A percentile compares a stretch with the other conserved stretches of the same genome.
phyloP scores from a whole-genome alignment of 768 basidiomycete genomes.

The Pleurotus djamor region DNA sequence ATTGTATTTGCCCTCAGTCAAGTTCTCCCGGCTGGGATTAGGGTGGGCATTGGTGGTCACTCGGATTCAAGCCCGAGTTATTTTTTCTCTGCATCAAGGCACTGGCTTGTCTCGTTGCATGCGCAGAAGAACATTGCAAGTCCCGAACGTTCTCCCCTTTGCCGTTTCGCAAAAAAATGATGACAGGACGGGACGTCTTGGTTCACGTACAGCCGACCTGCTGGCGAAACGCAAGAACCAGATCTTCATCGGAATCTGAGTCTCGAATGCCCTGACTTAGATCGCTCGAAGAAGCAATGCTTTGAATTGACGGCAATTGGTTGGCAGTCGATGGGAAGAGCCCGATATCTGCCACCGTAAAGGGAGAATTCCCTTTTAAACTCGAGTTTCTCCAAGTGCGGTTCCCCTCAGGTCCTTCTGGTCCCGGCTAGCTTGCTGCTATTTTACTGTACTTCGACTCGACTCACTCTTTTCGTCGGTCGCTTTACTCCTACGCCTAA shows the following conservation, averaged over 20 bases:
- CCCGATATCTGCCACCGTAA: slow-evolving; percentile 1
- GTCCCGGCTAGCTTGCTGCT: slow-evolving; percentile 10
- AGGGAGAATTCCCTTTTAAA: slow-evolving; percentile 32
- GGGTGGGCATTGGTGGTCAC: background rate
- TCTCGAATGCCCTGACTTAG: slow-evolving; percentile 7
- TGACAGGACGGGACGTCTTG: background rate
- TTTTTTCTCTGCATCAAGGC: background rate
- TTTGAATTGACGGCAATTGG: slow-evolving; percentile 1
- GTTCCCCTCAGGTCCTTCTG: slow-evolving; percentile 13
- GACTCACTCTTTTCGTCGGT: slow-evolving; percentile 24
- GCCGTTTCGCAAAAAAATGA: slow-evolving; percentile 1
- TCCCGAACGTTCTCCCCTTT: slow-evolving; percentile 1
- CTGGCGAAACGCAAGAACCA: background rate
- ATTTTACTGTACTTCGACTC: slow-evolving; percentile 26
- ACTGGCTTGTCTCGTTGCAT: background rate
- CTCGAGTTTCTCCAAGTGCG: slow-evolving; percentile 23
- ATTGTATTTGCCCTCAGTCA: background rate
- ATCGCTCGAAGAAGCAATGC: slow-evolving; percentile 2
- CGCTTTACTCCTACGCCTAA: slow-evolving; percentile 26
- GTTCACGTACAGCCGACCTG: slow-evolving; percentile 2
- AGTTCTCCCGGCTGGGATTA: background rate
- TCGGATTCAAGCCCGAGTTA: slow-evolving; percentile 1
- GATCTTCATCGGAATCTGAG: slow-evolving; percentile 5
- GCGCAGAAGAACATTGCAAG: background rate
- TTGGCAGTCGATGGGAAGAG: background rate